These are phyloP conservation scores for Musa schizocarpa DNA, from an alignment of 176 grass and related monocot genomes.

Conservation along the genomic window DNA sequence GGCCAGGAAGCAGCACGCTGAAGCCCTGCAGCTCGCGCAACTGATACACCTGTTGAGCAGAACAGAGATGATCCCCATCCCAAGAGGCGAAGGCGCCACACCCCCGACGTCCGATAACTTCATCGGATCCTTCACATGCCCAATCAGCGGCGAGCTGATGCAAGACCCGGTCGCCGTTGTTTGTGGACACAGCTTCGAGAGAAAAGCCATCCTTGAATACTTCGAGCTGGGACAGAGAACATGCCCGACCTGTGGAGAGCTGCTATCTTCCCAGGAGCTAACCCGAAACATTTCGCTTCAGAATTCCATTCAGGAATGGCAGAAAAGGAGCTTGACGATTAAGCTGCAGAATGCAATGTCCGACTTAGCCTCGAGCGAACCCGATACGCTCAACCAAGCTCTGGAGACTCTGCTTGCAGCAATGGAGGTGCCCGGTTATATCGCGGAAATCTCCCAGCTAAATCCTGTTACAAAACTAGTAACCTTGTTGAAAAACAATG, in stretches of 20 bases:
- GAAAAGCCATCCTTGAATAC: neutral
- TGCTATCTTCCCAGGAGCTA: neutral
- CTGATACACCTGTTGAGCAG: neutral
- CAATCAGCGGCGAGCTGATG: neutral
- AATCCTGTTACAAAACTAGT: neutral
- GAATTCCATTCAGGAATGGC: slow-evolving; percentile 2
- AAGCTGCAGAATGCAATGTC: neutral
- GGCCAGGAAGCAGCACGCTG: neutral
- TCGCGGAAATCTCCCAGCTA: neutral
- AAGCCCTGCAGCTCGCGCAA: slow-evolving; percentile 1
- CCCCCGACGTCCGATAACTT: neutral
- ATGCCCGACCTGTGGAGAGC: neutral
- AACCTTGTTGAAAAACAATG: neutral
- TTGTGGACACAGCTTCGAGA: slow-evolving; percentile 6
- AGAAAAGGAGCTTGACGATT: neutral
- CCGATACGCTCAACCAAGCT: neutral
- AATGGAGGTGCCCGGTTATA: neutral
- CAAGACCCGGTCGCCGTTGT: neutral
- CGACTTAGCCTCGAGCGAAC: neutral
- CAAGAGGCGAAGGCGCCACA: neutral
- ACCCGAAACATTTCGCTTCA: slow-evolving; percentile 1
- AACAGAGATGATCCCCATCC: neutral
- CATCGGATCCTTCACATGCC: slow-evolving; percentile 3
- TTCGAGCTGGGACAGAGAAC: neutral
- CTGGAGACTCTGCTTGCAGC: neutral